Base-by-base conservation (phyloP, 192 early-diverging fungal species). In the Podila horticola region DNA sequence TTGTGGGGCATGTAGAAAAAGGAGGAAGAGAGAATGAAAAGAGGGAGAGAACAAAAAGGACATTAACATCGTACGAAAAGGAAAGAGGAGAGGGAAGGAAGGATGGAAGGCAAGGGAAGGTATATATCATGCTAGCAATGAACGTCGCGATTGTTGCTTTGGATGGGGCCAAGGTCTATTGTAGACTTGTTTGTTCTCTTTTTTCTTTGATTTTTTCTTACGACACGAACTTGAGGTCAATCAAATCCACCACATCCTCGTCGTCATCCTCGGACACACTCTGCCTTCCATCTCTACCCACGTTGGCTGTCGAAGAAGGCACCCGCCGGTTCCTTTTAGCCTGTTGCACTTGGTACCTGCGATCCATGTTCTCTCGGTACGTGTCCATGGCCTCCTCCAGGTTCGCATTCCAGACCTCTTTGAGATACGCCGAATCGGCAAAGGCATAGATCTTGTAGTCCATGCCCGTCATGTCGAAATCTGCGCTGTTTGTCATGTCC, bases 181-280 rank as follows among this genome's bases (percentile, higher is more conserved):
- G 31, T 41, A 19, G 31, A 15, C 13, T 20, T 63, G 15, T 65
- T 26, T 65, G 6, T 65, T 29, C 8, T 26, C 22, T 8, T 20
- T 50, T 28, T 19, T 5, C 26, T 50, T 26, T n/a, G n/a, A 31
- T 59, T 51, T 26, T 45, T 24, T 12, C 61, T 33, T 52, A 81
- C 33, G 77, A 81, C 30, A 81, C 67, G 38, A 81, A 81, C 31
- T 69, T 63, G 51, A 81, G 34, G 34, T 72, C 71, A 52, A 81
- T 58, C 19, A 81, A 59, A 1, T 69, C 50, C 49, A 58, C 22
- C 13, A 48, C 29, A 13, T 24, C 60, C 29, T 28, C 55, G 15
- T 67, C 52, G 11, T 58, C 66, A 11, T 58, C 66, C 51, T 57
- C 66, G n/a, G 22, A 7, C 17, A 29, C 28, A 17, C 33, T 38